These are phyloP conservation scores for Fusarium begoniae DNA, from an alignment of 2,329 filamentous ascomycete genomes.

Conservation along the genomic window DNA sequence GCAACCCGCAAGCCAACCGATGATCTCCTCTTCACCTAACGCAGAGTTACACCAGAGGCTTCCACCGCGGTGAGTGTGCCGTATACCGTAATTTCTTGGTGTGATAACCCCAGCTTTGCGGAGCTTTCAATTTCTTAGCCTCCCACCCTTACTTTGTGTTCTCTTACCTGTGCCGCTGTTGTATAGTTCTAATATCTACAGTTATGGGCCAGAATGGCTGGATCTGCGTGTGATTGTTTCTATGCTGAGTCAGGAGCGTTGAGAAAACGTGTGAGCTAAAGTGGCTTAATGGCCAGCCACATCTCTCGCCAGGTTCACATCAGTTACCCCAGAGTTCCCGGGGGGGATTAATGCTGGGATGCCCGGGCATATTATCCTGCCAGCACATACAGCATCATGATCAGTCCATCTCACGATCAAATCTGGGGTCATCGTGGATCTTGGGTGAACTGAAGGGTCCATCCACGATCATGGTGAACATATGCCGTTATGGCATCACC, in stretches of 20 bases:
- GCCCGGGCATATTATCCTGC: neutral
- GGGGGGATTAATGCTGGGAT: neutral
- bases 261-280: neutral
- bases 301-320: neutral
- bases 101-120: conserved; percentile 6
- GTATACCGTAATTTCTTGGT: neutral
- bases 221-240: conserved; percentile 8
- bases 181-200: conserved; percentile 2
- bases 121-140: neutral
- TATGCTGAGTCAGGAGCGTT: conserved; percentile 17
- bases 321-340: neutral
- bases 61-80: conserved; percentile 29
- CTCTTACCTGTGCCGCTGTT: conserved; percentile 10
- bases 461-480: conserved; percentile 21
- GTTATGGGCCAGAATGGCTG: conserved; percentile 15
- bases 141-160: conserved; percentile 10
- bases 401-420: conserved; percentile 8
- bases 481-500: conserved; percentile 31
- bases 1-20: conserved; percentile 21
- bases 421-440: conserved; percentile 22
- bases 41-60: conserved; percentile 7
- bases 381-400: neutral
- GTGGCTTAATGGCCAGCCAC: neutral
- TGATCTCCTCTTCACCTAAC: conserved; percentile 9
- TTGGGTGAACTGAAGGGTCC: conserved; percentile 13